Evolutionary conservation across 2,329 filamentous ascomycete species (phyloP).

Genomic region (Leptographium procerum): DNA sequence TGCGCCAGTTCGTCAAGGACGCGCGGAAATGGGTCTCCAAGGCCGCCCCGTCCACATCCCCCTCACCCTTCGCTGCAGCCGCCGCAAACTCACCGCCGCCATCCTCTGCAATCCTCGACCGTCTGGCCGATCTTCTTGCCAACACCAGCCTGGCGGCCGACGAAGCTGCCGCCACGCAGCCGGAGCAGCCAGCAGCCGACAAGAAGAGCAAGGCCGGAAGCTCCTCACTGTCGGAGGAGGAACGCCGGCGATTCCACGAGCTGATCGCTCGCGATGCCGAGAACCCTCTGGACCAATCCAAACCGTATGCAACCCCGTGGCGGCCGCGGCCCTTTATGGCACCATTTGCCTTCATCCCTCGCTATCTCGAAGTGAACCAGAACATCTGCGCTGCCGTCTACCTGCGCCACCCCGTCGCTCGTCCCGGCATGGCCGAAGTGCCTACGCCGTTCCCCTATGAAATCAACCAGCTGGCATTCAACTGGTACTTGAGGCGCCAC

Average conservation of each 20-base stretch:
- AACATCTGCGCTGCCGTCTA: slow-evolving; percentile 95
- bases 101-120: slow-evolving; percentile 36
- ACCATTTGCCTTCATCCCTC: slow-evolving; percentile 87
- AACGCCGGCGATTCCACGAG: slow-evolving; percentile 39
- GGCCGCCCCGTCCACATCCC: slow-evolving; percentile 20
- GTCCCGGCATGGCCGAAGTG: slow-evolving; percentile 68
- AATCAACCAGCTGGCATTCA: slow-evolving; percentile 73
- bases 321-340: slow-evolving; percentile 74
- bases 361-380: slow-evolving; percentile 95
- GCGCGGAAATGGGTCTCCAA: slow-evolving; percentile 52
- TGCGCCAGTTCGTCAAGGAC: slow-evolving; percentile 60
- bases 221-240: slow-evolving; percentile 32
- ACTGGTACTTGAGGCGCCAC: slow-evolving; percentile 78
- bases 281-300: slow-evolving; percentile 64
- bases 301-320: slow-evolving; percentile 91
- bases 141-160: neutral
- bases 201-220: neutral
- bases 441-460: slow-evolving; percentile 67
- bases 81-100: slow-evolving; percentile 20
- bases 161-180: neutral
- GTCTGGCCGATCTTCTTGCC: slow-evolving; percentile 40
- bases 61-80: neutral
- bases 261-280: slow-evolving; percentile 54
- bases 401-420: slow-evolving; percentile 81
- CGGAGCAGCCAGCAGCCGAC: neutral